Evolutionary conservation across 768 basidiomycete species (phyloP), one percentile per base, ranked within the genome.

Genomic region (Phaeolepiota aurea): DNA sequence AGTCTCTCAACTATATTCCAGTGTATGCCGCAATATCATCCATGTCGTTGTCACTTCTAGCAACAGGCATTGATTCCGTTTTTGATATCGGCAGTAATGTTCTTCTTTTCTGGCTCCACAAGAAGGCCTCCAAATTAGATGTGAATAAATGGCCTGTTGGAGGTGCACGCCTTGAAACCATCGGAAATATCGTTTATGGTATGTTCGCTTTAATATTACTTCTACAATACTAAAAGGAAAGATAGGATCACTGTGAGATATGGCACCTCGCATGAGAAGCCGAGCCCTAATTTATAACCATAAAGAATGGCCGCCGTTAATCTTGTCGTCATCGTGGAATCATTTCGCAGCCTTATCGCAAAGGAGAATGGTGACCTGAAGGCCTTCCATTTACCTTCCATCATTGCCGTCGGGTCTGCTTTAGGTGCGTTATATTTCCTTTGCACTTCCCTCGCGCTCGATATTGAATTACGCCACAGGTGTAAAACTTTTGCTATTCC

Each of bases 11-110:
- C 30, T 42, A n/a, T n/a, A n/a, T 41, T 20, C 1, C 49, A 91
- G 87, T 99, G 51, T 99, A 97, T 55, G 94, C 88, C 10, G 94
- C 96, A 10, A 71, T 88, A 38, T 86, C 87, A 1, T 83, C 89
- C 1, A 47, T 75, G 3, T 94, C 90, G 0, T 66, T 97, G 3
- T 89, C 91, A 3, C 68, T 97, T 37, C 74, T 97, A 44, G 90
- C 91, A 9, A 94, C 91, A 1, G 85, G 75, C 5, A 85, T 93
- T 53, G 94, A 98, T 56, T 80, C 92, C 10, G 67, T 87, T 12
- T 88, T 82, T 53, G 90, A 92, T 55, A 70, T 87, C 46, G 82
- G 83, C 33, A 87, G 86, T 54, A 91, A 89, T 51, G 56, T 89
- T 33, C 65, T 92, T n/a, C 69, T 92, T 2, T 84, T 79, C 49